Percentiles rank a stretch among this genome's conserved stretches.
Evolutionary conservation across 192 early-diverging fungal genomes (phyloP).

Genomic region (Lobulomyces angularis): DNA sequence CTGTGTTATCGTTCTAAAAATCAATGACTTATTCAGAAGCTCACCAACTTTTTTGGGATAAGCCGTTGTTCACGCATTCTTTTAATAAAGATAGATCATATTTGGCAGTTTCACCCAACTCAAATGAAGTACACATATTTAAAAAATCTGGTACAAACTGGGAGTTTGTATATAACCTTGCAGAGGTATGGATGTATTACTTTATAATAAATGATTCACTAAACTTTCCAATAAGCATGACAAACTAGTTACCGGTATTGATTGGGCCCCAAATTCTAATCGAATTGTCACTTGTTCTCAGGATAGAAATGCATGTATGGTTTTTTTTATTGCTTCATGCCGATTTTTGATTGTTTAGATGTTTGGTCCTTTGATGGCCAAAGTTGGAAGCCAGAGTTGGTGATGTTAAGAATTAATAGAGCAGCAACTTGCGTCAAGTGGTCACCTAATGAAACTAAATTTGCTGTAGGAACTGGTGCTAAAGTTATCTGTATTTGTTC

Average conservation of each 20-base stretch:
- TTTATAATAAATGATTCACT: neutral
- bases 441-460: constrained; percentile 94
- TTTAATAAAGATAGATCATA: too few relatives aligned
- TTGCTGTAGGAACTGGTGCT: constrained; percentile 91
- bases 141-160: constrained; percentile 43
- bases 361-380: constrained; percentile 75
- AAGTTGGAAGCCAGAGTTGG: constrained; percentile 80
- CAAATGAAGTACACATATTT: constrained; percentile 85
- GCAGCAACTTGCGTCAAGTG: constrained; percentile 88
- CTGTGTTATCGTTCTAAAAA: too few relatives aligned
- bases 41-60: too few relatives aligned
- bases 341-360: too few relatives aligned
- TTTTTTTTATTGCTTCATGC: too few relatives aligned
- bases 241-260: constrained; percentile 85
- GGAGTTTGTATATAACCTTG: constrained; percentile 54
- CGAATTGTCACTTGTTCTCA: constrained; percentile 94
- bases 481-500: constrained; percentile 86
- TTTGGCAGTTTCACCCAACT: constrained; percentile 83
- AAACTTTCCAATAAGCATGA: constrained; percentile 55
- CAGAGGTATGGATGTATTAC: constrained; percentile 36
- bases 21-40: too few relatives aligned
- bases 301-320: constrained; percentile 96
- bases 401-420: constrained; percentile 86
- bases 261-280: constrained; percentile 92
- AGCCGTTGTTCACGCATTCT: too few relatives aligned